Evolutionary conservation across 1,284 basidiomycete genomes (phyloP).

Genomic region (Cutaneotrichosporon sp.): DNA sequence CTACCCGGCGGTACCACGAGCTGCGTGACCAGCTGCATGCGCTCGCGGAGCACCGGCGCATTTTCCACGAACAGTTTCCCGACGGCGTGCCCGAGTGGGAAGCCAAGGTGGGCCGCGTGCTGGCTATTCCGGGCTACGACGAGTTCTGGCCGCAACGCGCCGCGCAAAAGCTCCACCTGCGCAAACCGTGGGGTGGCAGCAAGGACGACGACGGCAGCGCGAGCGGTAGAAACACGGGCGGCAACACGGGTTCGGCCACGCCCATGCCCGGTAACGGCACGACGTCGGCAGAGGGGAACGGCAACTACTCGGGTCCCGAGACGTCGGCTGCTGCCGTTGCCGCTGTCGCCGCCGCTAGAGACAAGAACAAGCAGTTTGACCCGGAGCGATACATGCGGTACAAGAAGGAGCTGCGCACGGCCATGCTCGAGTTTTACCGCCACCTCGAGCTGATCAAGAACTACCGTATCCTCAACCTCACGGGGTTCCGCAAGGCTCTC

Average conservation of each 20-base stretch:
- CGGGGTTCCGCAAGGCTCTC: conserved; percentile 82
- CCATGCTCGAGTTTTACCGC: conserved; percentile 80
- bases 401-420: conserved; percentile 73
- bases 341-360: not conserved
- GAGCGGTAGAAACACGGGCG: not conserved
- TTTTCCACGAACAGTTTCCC: conserved; percentile 57
- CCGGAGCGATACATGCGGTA: conserved; percentile 77
- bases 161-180: conserved; percentile 19
- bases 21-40: conserved; percentile 69
- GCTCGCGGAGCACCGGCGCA: conserved; percentile 62
- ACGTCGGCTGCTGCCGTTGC: not conserved
- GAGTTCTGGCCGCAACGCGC: conserved; percentile 1
- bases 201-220: conserved; percentile 1
- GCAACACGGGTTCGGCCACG: no score
- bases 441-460: conserved; percentile 72
- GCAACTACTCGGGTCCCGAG: not conserved
- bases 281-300: not conserved
- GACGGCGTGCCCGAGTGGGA: conserved; percentile 42
- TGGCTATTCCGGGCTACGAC: conserved; percentile 15
- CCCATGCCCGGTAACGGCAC: not conserved
- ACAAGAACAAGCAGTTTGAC: conserved; percentile 47
- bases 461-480: conserved; percentile 78
- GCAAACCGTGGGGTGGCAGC: conserved; percentile 16
- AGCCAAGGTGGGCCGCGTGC: conserved; percentile 25
- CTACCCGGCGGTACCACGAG: conserved; percentile 53